phyloP scores from a whole-genome alignment of 2,329 filamentous ascomycete genomes.

The Tolypocladium paradoxum region DNA sequence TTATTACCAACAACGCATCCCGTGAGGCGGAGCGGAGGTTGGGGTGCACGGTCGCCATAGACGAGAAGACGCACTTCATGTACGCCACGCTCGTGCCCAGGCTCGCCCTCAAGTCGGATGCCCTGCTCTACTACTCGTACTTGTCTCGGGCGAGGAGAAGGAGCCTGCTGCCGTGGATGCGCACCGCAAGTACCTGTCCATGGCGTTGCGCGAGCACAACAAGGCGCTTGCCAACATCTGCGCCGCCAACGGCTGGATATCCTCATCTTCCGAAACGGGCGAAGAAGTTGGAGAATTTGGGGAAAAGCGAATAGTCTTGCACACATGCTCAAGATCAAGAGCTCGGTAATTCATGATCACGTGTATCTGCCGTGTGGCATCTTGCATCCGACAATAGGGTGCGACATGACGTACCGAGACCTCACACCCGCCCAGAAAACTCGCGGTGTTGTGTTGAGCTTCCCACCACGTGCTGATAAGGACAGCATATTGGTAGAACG shows the following conservation, averaged over 20 bases:
- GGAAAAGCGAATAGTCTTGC: too few relatives aligned
- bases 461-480: too few relatives aligned
- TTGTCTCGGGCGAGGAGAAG: slow-evolving; percentile 2
- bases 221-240: slow-evolving; percentile 3
- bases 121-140: slow-evolving; percentile 9
- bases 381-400: not conserved
- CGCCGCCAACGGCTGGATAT: slow-evolving; percentile 1
- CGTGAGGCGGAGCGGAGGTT: too few relatives aligned
- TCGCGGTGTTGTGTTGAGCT: not conserved
- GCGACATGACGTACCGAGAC: not conserved
- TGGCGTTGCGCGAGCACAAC: slow-evolving; percentile 9
- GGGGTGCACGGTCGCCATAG: slow-evolving; percentile 6
- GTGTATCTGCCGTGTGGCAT: not conserved
- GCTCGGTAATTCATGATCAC: not conserved
- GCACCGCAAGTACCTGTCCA: slow-evolving; percentile 8
- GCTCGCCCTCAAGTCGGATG: slow-evolving; percentile 7
- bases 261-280: too few relatives aligned
- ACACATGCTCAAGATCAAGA: not conserved
- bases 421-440: too few relatives aligned
- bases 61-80: slow-evolving; percentile 5
- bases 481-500: slow-evolving; percentile 11
- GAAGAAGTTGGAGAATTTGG: too few relatives aligned
- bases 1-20: too few relatives aligned
- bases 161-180: slow-evolving; percentile 4
- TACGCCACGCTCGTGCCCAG: slow-evolving; percentile 5